These are phyloP conservation scores for Penicillium soppii DNA, from an alignment of 495 filamentous ascomycete species.

Conservation along the genomic window DNA sequence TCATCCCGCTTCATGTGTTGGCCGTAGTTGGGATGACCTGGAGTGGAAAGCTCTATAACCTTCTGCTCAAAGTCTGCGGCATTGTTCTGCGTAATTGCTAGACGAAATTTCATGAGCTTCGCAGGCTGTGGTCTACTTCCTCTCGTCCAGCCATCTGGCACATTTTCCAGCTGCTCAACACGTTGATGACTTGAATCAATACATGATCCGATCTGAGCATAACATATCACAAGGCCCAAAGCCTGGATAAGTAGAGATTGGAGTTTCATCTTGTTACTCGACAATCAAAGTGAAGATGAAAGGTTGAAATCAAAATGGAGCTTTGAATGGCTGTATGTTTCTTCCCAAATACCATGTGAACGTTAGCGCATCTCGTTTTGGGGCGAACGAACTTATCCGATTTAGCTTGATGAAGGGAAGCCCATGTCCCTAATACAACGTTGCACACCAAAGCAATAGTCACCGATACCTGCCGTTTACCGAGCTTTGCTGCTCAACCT, in stretches of 20 bases:
- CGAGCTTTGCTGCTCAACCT: neutral
- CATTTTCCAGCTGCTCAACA: constrained; percentile 42
- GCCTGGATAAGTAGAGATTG: constrained; percentile 4
- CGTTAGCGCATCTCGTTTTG: too few relatives aligned
- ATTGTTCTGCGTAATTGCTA: constrained; percentile 54
- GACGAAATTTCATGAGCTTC: constrained; percentile 48
- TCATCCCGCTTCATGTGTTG: constrained; percentile 61
- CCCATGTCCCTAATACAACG: too few relatives aligned
- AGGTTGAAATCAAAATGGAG: neutral
- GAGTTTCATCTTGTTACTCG: constrained; percentile 8
- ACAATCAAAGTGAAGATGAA: neutral
- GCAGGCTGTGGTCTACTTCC: constrained; percentile 31
- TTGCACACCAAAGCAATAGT: neutral
- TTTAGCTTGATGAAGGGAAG: too few relatives aligned
- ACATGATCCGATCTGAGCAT: neutral
- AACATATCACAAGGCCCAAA: constrained; percentile 14
- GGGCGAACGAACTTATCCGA: too few relatives aligned
- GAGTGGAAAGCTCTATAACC: constrained; percentile 62
- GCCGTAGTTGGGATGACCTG: constrained; percentile 60
- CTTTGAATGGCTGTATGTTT: too few relatives aligned
- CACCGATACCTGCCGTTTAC: neutral
- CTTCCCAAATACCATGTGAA: too few relatives aligned
- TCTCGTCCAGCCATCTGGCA: constrained; percentile 50
- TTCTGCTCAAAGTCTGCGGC: constrained; percentile 56
- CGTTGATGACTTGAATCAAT: constrained; percentile 26